Evolutionary conservation across 345 rosid species (phyloP), one percentile per base, ranked within the genome.

Genomic region (Salix suchowensis): DNA sequence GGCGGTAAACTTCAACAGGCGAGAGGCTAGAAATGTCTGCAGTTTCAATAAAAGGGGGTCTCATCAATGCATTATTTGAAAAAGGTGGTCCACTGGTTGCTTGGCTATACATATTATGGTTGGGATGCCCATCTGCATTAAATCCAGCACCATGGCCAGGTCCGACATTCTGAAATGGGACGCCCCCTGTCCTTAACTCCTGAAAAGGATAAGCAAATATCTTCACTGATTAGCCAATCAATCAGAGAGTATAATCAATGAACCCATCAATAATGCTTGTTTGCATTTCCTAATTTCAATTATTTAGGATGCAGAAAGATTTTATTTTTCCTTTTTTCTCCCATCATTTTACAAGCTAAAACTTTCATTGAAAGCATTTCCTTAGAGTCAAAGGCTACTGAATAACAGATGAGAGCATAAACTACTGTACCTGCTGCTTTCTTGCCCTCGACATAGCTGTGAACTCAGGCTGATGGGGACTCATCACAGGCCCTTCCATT

Each of bases 1-100:
- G 90, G 64, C 94, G 71, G 81, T 93, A 95, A 68, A 74, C 86
- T 80, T 93, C 98, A 75, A 79, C 91, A 52, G 98, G 82, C 6
- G 98, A 88, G 48, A 90, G 82, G 77, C 79, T 81, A 54, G 79
- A 21, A 67, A 78, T 76, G 82, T 89, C 93, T 30, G 86, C 67
- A 65, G 87, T 74, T 77, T 88, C 87, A 72, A 66, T 66, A 30
- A 83, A 79, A n/a, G 93, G 88, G 55, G 89, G 86, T 82, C 88
- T 84, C 76, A 37, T 69, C 72, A 79, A 64, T 76, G 88, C 78
- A 74, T 85, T 85, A 80, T 82, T 82, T 78, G 92, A 37, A 82
- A 88, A 88, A 62, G 89, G 79, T 34, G 94, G 85, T 54, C 78
- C 84, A 65, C 70, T 76, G 61, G 26, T 42, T 61, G 82, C 74